Base-by-base conservation (phyloP, 306 rosid genomes). In the Casuarina glauca region DNA sequence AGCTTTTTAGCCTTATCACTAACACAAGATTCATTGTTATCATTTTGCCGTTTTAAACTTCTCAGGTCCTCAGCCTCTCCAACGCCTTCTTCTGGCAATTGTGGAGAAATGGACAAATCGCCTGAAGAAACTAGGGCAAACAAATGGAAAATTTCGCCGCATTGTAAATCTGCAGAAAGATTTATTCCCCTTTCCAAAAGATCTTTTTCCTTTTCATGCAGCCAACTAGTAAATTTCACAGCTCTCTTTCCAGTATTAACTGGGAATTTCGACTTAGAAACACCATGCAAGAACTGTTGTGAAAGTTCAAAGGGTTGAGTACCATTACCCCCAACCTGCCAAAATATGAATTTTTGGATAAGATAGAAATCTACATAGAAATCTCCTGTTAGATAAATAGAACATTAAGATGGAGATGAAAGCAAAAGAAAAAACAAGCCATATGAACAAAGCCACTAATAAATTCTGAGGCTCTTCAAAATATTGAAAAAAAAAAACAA, bases 11-110 rank as follows among this genome's bases (percentile, higher is more conserved):
- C 80, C 81, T 78, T 89, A 46, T 83, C 85, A 78, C 80, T 76
- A 84, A 70, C 85, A 55, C 78, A 80, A 72, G 78, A 83, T 71
- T 90, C 97, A 53, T 53, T 76, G 79, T 63, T 75, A 78, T 91
- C 96, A 26, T 52, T 73, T 81, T 95, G 92, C 52, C 96, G 93
- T 83, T 95, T 95, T 26, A 78, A 81, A 80, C 76, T 87, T 87
- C 98, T 89, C 79, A 82, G 74, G 78, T 93, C 99, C 73, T 91
- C 97, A 64, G 89, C 91, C 84, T 93, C 97, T 77, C 99, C 97
- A 76, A 95, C 91, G 76, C 97, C 97, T 77, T 87, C 84, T 66
- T 86, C 88, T 55, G 99, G 97, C 87, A 95, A 86, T 80, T 72
- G 82, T 61, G 96, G 90, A 48, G 79, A 86, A 80, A 95, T 83